Evolutionary conservation across 1,284 basidiomycete species (phyloP), one percentile per base, ranked within the genome.

Genomic region (Rhodotorula sp.): DNA sequence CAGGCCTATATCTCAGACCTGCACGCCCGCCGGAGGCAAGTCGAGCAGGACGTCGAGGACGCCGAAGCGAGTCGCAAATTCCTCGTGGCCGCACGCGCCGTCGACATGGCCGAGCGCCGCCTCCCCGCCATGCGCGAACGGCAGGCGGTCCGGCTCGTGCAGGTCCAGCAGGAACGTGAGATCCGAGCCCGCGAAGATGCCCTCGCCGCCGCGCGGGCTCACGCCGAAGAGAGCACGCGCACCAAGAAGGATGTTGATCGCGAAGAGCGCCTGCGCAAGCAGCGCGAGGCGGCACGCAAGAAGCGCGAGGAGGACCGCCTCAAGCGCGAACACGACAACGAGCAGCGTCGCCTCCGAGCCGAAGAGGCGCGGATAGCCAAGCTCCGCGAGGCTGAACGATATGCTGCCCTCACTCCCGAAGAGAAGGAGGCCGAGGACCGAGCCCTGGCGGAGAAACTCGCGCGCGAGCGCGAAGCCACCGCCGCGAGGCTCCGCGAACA

Each of bases 321-420:
- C 17, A 74, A 74, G 68, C 67, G 66, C 55, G 71, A 71, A 54
- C 71, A 69, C 42, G 71, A 71, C 58, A 70, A 67, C 49, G 74
- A 73, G 66, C 17, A 48, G 60, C 61, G 71, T 26, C 62, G 64
- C n/a, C 58, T 56, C 3, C 51, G 67, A 3, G 65, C 69, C 37
- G 74, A 75, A 42, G 67, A 75, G 59, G 69, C 46, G 3, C 57
- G 71, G 26, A 37, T 68, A 24, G 74, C 74, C 42, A 71, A 73
- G 55, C 12, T 71, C 20, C 58, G 62, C n/a, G 74, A 75, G 64
- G 60, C 61, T 17, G 74, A 75, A 53, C 64, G 74, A 29, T 58
- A 64, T 22, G 69, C 67, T 24, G 58, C 56, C 20, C 29, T 75
- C 33, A 75, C 69, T 14, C 71, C 74, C 6, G 74, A 75, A 51